These are phyloP conservation scores for Penicillium dipodomyicola DNA, from an alignment of 495 filamentous ascomycete genomes.

Conservation along the genomic window DNA sequence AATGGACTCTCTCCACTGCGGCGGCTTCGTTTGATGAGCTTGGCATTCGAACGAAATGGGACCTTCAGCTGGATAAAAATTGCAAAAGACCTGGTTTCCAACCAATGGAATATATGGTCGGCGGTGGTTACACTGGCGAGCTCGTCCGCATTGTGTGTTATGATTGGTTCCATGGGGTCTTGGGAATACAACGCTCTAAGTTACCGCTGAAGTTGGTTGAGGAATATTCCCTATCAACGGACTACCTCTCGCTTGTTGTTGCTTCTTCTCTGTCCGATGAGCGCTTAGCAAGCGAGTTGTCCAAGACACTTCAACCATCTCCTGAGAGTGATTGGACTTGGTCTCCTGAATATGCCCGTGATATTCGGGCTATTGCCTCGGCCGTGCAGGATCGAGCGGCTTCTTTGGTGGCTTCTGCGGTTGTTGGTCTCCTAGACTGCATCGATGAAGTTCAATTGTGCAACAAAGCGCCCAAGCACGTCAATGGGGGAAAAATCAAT, in stretches of 20 bases:
- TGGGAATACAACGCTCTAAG: slow-evolving; percentile 22
- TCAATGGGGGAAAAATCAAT: neutral
- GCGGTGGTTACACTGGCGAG: slow-evolving; percentile 72
- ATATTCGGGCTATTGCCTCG: slow-evolving; percentile 53
- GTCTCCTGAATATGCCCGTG: slow-evolving; percentile 52
- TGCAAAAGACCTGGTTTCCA: slow-evolving; percentile 70
- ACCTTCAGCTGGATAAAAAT: slow-evolving; percentile 55
- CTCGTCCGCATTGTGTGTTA: slow-evolving; percentile 63
- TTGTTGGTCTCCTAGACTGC: slow-evolving; percentile 59
- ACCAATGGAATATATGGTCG: slow-evolving; percentile 78
- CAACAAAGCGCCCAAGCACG: neutral
- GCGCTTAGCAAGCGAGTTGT: slow-evolving; percentile 43
- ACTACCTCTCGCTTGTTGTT: slow-evolving; percentile 60
- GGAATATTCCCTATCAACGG: slow-evolving; percentile 59
- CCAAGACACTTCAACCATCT: slow-evolving; percentile 48
- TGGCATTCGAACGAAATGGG: slow-evolving; percentile 63
- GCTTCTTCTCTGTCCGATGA: slow-evolving; percentile 39
- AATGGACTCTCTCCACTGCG: slow-evolving; percentile 72
- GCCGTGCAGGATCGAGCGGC: slow-evolving; percentile 62
- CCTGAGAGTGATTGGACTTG: slow-evolving; percentile 45
- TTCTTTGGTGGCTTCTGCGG: slow-evolving; percentile 62
- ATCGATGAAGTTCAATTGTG: slow-evolving; percentile 54
- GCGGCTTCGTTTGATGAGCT: slow-evolving; percentile 57
- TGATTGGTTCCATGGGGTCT: slow-evolving; percentile 52
- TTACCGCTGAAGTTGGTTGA: slow-evolving; percentile 51